Conservation (phyloP, 2,329 filamentous ascomycete genomes). For the Pestalotiopsis sp. region DNA sequence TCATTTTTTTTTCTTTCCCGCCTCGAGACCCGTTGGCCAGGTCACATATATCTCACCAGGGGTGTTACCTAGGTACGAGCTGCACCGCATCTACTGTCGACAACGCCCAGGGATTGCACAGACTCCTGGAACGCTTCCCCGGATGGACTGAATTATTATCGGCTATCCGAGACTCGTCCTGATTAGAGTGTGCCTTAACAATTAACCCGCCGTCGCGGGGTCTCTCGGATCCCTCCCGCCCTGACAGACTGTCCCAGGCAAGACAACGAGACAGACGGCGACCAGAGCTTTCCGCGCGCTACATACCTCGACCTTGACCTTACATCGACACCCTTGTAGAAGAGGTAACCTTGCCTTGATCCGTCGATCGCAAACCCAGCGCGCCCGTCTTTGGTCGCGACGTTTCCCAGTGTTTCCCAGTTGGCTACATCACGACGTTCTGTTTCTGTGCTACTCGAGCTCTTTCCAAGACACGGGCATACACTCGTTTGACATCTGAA, state of each 20-base stretch:
- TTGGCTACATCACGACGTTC: neutral
- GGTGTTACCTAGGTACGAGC: neutral
- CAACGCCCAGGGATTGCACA: neutral
- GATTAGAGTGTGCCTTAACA: conserved; percentile 9
- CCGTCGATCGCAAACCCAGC: conserved; percentile 9
- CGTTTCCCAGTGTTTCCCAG: neutral
- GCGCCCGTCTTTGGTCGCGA: conserved; percentile 4
- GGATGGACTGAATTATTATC: neutral
- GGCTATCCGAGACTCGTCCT: conserved; percentile 6
- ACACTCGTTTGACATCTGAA: conserved; percentile 10
- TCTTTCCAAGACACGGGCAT: conserved; percentile 5
- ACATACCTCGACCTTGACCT: neutral
- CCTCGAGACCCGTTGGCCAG: neutral
- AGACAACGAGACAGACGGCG: neutral
- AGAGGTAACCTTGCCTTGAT: conserved; percentile 9
- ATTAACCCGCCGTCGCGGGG: conserved; percentile 4
- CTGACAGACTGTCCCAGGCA: conserved; percentile 4
- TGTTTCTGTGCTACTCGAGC: conserved; percentile 11
- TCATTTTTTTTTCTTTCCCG: neutral
- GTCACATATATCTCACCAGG: neutral
- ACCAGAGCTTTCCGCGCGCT: conserved; percentile 11
- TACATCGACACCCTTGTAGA: conserved; percentile 10
- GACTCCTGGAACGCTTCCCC: neutral
- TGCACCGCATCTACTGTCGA: neutral
- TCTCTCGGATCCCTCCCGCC: conserved; percentile 10